Evolutionary conservation across 2,329 filamentous ascomycete genomes (phyloP), one percentile per base, ranked within the genome.

Genomic region (Cordyceps sp.): DNA sequence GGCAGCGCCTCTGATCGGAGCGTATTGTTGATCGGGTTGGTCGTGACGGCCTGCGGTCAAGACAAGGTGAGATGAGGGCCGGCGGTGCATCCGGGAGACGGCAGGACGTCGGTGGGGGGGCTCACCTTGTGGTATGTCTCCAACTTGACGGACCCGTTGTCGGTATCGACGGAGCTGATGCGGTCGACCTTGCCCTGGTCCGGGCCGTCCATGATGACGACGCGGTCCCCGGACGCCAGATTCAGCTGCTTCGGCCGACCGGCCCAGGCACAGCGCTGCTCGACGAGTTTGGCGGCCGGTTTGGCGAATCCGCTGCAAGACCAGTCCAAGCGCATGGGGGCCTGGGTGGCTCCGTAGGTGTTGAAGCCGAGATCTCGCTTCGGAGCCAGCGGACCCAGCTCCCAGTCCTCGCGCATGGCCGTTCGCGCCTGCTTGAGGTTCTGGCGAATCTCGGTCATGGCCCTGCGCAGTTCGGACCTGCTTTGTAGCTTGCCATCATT

Each of bases 131-230:
- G 74, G 37, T 75, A 43, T 17, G 65, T 69, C 38, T 72, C 62
- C 27, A 86, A 56, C n/a, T 56, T 62, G 29, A 83, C 59, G 38
- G 66, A 65, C 37, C 72, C 75, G 29, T 55, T 59, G 10, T 64
- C 53, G 5, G 47, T 38, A 40, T 72, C 57, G 29, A 92, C 59
- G 2, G 59, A 52, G 37, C 51, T 53, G 28, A 96, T 70, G n/a
- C 60, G 59, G 31, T 82, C 81, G 54, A 98, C 90, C 59, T 78
- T 82, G 45, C 85, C 85, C 59, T 76, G 79, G 46, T 90, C 80
- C 23, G 66, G 68, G 8, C 88, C 86, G 37, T 78, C 72, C 33
- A 84, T 58, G 36, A 96, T 59, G 33, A 88, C 81, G 21, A 94
- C 85, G 37, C 90, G 70, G 55, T 96, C 90, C 6, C 76, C 74